Percentiles rank a stretch among this genome's conserved stretches.
Conservation (phyloP, 2,329 filamentous ascomycete genomes). For the Cercospora sesami region DNA sequence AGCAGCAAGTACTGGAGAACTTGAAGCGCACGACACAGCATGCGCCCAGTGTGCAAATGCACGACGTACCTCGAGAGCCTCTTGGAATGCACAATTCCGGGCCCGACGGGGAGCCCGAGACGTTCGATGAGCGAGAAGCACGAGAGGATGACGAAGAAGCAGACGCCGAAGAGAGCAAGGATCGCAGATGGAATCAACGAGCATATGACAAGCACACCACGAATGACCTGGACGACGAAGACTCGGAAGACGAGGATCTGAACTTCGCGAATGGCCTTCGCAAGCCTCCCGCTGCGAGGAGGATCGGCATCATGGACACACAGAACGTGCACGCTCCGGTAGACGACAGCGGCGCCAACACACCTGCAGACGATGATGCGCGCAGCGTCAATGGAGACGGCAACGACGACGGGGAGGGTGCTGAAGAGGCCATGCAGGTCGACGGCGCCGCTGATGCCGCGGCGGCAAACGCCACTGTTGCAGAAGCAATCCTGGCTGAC, state of each 20-base stretch:
- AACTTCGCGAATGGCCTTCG: constrained; percentile 70
- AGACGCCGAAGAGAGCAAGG: constrained; percentile 84
- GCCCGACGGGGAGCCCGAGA: constrained; percentile 44
- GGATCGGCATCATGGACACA: constrained; percentile 63
- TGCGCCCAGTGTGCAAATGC: constrained; percentile 64
- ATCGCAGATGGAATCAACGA: constrained; percentile 77
- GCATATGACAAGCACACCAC: constrained; percentile 77
- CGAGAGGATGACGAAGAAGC: constrained; percentile 69
- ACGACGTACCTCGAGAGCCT: constrained; percentile 61
- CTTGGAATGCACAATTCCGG: constrained; percentile 49
- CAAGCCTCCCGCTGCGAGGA: constrained; percentile 49
- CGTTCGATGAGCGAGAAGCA: constrained; percentile 63
- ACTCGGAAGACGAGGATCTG: constrained; percentile 87
- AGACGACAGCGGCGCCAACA: constrained; percentile 55
- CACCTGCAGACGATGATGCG: constrained; percentile 35
- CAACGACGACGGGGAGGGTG: constrained; percentile 17
- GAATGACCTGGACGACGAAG: constrained; percentile 67
- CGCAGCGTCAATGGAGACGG: constrained; percentile 37
- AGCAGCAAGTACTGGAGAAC: constrained; percentile 65
- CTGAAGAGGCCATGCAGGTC: constrained; percentile 29
- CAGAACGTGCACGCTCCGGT: constrained; percentile 56
- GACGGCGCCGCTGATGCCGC: constrained; percentile 30
- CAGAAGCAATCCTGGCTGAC: constrained; percentile 29
- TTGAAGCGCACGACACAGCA: constrained; percentile 62
- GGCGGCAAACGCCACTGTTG: constrained; percentile 29